Conservation (phyloP, 495 filamentous ascomycete genomes). For the Penicillium subrubescens region DNA sequence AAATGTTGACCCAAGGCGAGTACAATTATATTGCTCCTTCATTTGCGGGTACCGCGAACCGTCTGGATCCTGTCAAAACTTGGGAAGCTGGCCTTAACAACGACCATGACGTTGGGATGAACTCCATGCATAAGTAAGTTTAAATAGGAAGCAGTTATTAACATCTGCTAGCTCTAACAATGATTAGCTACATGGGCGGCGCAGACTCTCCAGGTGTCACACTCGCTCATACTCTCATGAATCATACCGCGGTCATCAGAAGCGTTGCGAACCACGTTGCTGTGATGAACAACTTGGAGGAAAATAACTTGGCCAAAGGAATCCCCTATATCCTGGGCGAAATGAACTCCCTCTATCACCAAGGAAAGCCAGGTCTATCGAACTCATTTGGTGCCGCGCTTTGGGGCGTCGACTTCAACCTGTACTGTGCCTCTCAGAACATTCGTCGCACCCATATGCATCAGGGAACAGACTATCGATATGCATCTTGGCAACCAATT, state of each 20-base stretch:
- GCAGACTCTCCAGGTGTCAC: constrained; percentile 64
- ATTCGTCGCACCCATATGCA: constrained; percentile 69
- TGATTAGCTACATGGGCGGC: constrained; percentile 63
- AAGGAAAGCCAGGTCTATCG: constrained; percentile 63
- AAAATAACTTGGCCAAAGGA: constrained; percentile 38
- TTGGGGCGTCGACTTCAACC: constrained; percentile 68
- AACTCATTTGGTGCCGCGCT: constrained; percentile 73
- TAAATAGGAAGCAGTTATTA: not conserved
- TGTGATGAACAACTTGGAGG: constrained; percentile 23
- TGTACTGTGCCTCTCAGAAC: constrained; percentile 57
- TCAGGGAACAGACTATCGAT: constrained; percentile 64
- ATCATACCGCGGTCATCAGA: constrained; percentile 58
- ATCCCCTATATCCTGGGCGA: constrained; percentile 66
- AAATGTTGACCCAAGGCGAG: constrained; percentile 38
- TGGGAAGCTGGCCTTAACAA: constrained; percentile 56
- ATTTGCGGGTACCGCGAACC: constrained; percentile 58
- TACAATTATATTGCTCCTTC: constrained; percentile 63
- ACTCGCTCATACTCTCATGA: constrained; percentile 65
- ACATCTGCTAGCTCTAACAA: constrained; percentile 11
- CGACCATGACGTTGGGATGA: constrained; percentile 53
- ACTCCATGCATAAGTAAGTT: constrained; percentile 66
- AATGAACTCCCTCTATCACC: constrained; percentile 64
- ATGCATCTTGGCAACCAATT: constrained; percentile 62
- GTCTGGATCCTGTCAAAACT: constrained; percentile 50
- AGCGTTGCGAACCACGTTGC: constrained; percentile 51